Evolutionary conservation across 495 filamentous ascomycete species (phyloP), one percentile per base, ranked within the genome.

Genomic region (Sabuloglossum arenarium): DNA sequence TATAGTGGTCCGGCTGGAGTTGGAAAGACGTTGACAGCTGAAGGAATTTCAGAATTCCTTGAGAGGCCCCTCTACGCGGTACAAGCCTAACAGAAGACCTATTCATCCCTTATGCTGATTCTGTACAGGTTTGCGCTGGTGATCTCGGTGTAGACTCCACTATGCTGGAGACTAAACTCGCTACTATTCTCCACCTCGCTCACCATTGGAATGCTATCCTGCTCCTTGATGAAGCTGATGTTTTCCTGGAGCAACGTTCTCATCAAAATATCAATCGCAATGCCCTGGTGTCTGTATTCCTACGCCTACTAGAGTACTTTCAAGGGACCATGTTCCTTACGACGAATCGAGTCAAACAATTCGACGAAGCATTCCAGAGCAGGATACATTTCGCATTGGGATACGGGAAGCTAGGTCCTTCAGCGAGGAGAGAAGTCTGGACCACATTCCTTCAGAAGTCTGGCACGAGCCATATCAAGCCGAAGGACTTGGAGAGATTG

Each of bases 231-330:
- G 30, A 32, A 11, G 30, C 30, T 5, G 30, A 32, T 32, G 30
- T 32, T 11, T 39, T 55, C 27, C 25, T 55, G 23, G 53, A 46
- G 27, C 6, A 39, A 32, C 53, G 53, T 10, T 30, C 53, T 21
- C 3, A 6, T 12, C 6, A 4, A 3, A 12, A 46, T 37, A 25
- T 30, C 11, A 16, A 12, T 25, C 53, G 31, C 12, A 55, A 55
- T 55, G 27, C 27, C 3, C 28, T 55, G 23, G 53, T 55, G 12
- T 30, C 53, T 25, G 70, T 73, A 3, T 76, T 77, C 65, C 68
- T 75, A 3, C 72, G 71, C 9, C 64, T 67, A 0, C 67, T 77
- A 6, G 72, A 76, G 59, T 76, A 76, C 64, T 76, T 73, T 63
- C 61, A 68, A 46, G 74, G 72, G 6, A 63, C 75, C 32, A 59